These are phyloP conservation scores for Phytophthora ramorum DNA, from an alignment of 352 stramenopile species.

Conservation along the genomic window DNA sequence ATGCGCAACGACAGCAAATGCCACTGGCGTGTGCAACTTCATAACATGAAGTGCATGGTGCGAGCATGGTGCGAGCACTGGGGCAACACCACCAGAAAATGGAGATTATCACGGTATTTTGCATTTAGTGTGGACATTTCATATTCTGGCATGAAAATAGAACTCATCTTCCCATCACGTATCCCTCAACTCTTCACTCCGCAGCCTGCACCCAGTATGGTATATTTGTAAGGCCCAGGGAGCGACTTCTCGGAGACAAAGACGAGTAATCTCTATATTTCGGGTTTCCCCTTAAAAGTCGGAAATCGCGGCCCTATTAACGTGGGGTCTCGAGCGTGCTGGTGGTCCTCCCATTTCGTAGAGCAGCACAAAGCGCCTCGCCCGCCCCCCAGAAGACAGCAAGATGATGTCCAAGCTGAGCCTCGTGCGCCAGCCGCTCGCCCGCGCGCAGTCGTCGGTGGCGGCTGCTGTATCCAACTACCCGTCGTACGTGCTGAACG, in stretches of 20 bases:
- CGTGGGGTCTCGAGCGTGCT: conserved; percentile 34
- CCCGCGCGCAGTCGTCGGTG: conserved; percentile 77
- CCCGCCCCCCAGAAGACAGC: conserved; percentile 2
- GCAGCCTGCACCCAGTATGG: conserved; percentile 31
- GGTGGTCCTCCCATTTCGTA: conserved; percentile 49
- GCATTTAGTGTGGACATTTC: too few relatives aligned
- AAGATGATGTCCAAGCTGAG: conserved; percentile 75
- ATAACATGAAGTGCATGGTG: too few relatives aligned
- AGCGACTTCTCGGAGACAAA: not conserved
- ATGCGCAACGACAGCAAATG: too few relatives aligned
- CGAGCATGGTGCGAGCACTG: too few relatives aligned
- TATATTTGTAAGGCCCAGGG: conserved; percentile 2
- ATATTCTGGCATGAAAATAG: too few relatives aligned
- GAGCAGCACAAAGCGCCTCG: conserved; percentile 13
- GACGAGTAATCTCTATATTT: conserved; percentile 23
- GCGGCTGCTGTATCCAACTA: conserved; percentile 77
- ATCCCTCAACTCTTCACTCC: conserved; percentile 4
- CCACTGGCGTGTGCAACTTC: too few relatives aligned
- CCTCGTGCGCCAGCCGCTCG: conserved; percentile 59
- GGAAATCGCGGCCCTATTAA: conserved; percentile 20
- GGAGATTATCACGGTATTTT: not conserved
- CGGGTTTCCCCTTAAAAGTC: conserved; percentile 9
- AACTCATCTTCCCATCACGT: not conserved
- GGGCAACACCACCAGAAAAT: not conserved
- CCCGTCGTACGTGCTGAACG: conserved; percentile 92